These are phyloP conservation scores for Fusarium compactum DNA, from an alignment of 2,329 filamentous ascomycete genomes.

Conservation along the genomic window DNA sequence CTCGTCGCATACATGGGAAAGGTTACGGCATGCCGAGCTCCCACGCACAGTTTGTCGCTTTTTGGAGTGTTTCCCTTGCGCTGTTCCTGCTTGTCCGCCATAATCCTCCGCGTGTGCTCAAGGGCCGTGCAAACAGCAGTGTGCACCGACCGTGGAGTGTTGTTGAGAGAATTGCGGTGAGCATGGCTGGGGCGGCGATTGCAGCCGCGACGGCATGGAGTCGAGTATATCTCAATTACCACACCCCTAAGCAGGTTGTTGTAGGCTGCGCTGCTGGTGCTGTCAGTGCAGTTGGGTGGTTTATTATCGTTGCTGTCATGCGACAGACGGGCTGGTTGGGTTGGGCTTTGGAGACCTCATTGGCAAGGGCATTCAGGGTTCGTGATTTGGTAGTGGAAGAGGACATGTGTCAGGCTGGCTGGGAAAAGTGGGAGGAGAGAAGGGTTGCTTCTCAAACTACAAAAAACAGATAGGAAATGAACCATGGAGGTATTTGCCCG, in stretches of 20 bases:
- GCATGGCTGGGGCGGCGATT: conserved; percentile 67
- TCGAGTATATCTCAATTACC: conserved; percentile 91
- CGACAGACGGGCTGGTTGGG: conserved; percentile 76
- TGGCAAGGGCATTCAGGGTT: conserved; percentile 76
- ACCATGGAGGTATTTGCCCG: neutral
- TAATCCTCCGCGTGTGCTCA: conserved; percentile 61
- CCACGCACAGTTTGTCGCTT: conserved; percentile 94
- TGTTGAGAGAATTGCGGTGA: conserved; percentile 68
- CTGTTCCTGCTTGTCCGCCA: conserved; percentile 90
- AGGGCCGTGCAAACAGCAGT: conserved; percentile 9
- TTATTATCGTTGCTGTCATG: conserved; percentile 74
- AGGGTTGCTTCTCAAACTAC: conserved; percentile 50
- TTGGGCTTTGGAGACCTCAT: conserved; percentile 75
- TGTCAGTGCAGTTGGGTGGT: conserved; percentile 82
- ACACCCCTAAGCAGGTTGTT: conserved; percentile 88
- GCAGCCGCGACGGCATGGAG: conserved; percentile 82
- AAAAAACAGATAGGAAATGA: conserved; percentile 44
- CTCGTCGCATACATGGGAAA: conserved; percentile 85
- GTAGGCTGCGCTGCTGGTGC: conserved; percentile 80
- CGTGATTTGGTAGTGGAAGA: conserved; percentile 89
- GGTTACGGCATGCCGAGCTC: conserved; percentile 98
- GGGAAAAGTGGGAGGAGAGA: conserved; percentile 86
- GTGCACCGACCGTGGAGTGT: conserved; percentile 66
- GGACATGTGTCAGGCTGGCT: conserved; percentile 90
- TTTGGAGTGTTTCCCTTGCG: conserved; percentile 86